phyloP scores from a whole-genome alignment of 2,329 filamentous ascomycete species.

The Exophiala oligosperma region DNA sequence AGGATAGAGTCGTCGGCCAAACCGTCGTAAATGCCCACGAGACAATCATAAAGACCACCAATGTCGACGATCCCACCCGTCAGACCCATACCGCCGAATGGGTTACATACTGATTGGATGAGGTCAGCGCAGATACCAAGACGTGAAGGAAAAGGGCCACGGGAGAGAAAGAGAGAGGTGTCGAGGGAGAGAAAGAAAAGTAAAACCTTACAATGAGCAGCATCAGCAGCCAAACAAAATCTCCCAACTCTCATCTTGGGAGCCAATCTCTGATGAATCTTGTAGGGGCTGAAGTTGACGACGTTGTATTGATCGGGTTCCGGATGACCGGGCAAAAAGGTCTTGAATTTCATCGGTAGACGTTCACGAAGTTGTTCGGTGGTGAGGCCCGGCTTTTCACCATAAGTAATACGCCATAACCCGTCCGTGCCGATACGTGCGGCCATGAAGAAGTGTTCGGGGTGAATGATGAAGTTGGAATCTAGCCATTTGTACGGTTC shows the following conservation, averaged over 20 bases:
- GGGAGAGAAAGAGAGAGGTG: constrained; percentile 43
- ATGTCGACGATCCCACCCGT: constrained; percentile 66
- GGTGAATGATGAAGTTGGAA: constrained; percentile 59
- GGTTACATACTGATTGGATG: constrained; percentile 16
- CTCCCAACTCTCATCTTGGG: constrained; percentile 58
- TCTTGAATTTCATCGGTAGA: constrained; percentile 56
- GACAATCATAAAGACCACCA: constrained; percentile 61
- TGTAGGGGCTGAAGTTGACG: constrained; percentile 60
- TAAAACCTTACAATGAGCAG: constrained; percentile 48
- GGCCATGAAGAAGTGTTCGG: constrained; percentile 63
- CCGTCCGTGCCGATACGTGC: constrained; percentile 60
- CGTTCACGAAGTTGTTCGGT: constrained; percentile 55
- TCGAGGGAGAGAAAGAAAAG: constrained; percentile 43
- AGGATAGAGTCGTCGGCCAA: constrained; percentile 43
- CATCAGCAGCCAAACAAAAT: constrained; percentile 60
- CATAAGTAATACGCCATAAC: constrained; percentile 65
- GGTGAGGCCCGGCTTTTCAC: constrained; percentile 55
- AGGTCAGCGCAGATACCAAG: not conserved
- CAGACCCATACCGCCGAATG: constrained; percentile 61
- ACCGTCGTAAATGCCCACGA: constrained; percentile 46
- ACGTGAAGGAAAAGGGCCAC: no score
- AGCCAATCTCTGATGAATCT: constrained; percentile 62
- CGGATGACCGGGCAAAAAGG: constrained; percentile 61
- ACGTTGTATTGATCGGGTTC: constrained; percentile 59
- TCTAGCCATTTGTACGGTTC: constrained; percentile 41